Evolutionary conservation across 1,284 basidiomycete genomes (phyloP), one percentile per base, ranked within the genome.

Genomic region (Cutaneotrichosporon cyanovorans): DNA sequence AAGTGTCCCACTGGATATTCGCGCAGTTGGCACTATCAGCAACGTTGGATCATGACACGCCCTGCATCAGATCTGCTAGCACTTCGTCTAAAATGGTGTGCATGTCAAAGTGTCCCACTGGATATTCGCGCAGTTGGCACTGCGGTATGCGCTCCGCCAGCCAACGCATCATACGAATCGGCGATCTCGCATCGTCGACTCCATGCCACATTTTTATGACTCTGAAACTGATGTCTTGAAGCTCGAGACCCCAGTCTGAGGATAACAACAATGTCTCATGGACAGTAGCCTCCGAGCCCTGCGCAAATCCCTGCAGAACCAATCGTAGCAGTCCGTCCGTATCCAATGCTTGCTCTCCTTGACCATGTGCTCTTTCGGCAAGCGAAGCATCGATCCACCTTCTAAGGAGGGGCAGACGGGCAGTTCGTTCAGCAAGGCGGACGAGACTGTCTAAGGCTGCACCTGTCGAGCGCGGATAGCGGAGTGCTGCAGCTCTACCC

Each of bases 181-280:
- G 51, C 11, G 46, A 15, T 1, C 40, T 32, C 7, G 40, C 21
- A 30, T 53, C 51, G n/a, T 20, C n/a, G 2, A 2, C n/a, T 10
- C 46, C 51, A 9, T 52, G 51, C 51, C 51, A 53, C 9, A 46
- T 22, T 3, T 22, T 25, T n/a, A 53, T 40, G 5, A 40, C 23
- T 4, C 31, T 12, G 14, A 19, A 12, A 12, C 18, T n/a, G 11
- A 52, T 31, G 6, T 37, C 19, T 0, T 9, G 21, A 2, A 46
- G 37, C 3, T 19, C 10, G 14, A 53, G 19, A 5, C 40, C 51
- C 51, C 51, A 48, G 21, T 45, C 40, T 9, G 16, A 15, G 10
- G 41, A n/a, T 11, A 53, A 44, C 14, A 53, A 46, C 3, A 22
- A 21, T 2, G 51, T 41, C 41, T 53, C 46, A 28, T 49, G 10